phyloP scores from a whole-genome alignment of 2,329 filamentous ascomycete genomes.

The Aspergillus sp. region DNA sequence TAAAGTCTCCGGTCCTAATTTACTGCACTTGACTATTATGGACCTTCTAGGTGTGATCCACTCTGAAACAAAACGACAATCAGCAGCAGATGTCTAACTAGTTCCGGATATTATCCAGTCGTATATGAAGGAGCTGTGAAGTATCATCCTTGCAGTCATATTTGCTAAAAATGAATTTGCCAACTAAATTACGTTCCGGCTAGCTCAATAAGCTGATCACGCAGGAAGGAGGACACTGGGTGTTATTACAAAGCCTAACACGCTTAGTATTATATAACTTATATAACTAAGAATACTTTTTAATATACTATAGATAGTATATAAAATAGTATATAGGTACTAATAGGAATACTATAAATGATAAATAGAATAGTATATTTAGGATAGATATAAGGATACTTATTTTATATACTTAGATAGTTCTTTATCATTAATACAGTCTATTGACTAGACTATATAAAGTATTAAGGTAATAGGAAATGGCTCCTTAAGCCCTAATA shows the following conservation, averaged over 20 bases:
- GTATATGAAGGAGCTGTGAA: conserved; percentile 40
- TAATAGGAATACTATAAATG: too few relatives aligned
- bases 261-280: too few relatives aligned
- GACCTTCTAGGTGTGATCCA: conserved; percentile 58
- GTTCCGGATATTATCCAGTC: conserved; percentile 45
- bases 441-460: too few relatives aligned
- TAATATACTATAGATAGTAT: too few relatives aligned
- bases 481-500: too few relatives aligned
- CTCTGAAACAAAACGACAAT: conserved; percentile 52
- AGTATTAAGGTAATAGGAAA: too few relatives aligned
- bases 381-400: too few relatives aligned
- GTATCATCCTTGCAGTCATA: conserved; percentile 45
- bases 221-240: conserved; percentile 35
- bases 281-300: too few relatives aligned
- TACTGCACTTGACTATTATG: conserved; percentile 57
- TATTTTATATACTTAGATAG: too few relatives aligned
- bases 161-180: conserved; percentile 40
- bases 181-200: conserved; percentile 37
- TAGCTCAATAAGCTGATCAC: conserved; percentile 29
- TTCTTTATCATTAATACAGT: too few relatives aligned
- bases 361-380: too few relatives aligned
- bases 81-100: conserved; percentile 49
- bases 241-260: conserved; percentile 47
- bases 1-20: conserved; percentile 55
- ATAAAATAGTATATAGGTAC: too few relatives aligned